Evolutionary conservation across 2,329 filamentous ascomycete genomes (phyloP).

Genomic region (Colletotrichum sp.): DNA sequence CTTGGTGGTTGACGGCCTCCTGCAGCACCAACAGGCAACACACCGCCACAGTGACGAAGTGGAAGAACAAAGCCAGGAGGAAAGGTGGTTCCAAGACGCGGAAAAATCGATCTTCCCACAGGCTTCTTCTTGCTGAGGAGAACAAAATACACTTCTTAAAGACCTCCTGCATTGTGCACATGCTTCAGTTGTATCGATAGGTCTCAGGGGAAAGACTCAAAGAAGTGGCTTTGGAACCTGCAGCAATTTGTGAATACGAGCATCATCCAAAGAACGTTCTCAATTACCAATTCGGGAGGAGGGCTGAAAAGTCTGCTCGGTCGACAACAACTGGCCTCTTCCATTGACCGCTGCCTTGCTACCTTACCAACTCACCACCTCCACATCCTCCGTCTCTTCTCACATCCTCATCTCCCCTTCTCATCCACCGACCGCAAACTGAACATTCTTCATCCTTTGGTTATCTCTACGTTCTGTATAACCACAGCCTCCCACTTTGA

Average conservation of each 20-base stretch:
- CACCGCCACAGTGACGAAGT: neutral
- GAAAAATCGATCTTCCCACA: neutral
- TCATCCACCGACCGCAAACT: neutral
- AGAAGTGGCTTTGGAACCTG: no score
- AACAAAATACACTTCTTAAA: neutral
- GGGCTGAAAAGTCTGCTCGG: neutral
- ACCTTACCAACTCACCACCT: neutral
- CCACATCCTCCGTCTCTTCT: neutral
- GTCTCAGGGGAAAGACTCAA: no score
- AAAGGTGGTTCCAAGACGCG: neutral
- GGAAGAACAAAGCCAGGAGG: neutral
- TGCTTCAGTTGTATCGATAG: no score
- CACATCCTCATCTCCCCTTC: neutral
- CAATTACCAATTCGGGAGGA: neutral
- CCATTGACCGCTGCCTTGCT: neutral
- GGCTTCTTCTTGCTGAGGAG: neutral
- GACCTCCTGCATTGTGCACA: neutral
- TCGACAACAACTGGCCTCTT: neutral
- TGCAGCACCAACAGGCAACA: neutral
- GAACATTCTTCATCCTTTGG: neutral
- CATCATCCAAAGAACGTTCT: neutral
- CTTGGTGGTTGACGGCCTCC: neutral
- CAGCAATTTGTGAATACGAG: no score
- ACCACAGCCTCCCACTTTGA: neutral
- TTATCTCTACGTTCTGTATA: neutral